A percentile compares a stretch with the other conserved stretches of the same genome.
phyloP scores from a whole-genome alignment of 345 rosid genomes.

The Trapa incisa region DNA sequence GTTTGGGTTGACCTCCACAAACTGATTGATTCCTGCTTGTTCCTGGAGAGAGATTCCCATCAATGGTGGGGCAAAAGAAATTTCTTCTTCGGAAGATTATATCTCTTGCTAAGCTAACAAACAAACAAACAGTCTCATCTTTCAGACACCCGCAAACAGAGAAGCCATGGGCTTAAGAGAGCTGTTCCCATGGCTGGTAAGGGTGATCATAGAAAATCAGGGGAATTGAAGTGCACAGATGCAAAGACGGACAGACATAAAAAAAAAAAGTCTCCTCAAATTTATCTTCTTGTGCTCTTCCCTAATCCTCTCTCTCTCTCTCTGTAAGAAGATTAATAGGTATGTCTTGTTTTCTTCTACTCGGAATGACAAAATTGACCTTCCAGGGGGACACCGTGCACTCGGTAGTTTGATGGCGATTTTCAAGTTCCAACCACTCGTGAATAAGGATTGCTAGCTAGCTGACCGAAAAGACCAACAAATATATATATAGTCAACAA shows the following conservation, averaged over 20 bases:
- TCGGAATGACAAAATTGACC: too few relatives aligned
- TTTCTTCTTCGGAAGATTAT: constrained; percentile 21
- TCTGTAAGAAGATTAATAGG: constrained; percentile 8
- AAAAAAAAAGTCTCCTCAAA: not conserved
- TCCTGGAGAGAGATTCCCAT: constrained; percentile 20
- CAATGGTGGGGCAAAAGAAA: constrained; percentile 20
- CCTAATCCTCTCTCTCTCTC: constrained; percentile 9
- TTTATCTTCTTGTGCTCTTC: not conserved
- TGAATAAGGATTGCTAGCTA: too few relatives aligned
- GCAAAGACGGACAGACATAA: constrained; percentile 17
- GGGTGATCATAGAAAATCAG: not conserved
- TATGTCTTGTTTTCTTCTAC: too few relatives aligned
- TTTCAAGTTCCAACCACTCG: too few relatives aligned
- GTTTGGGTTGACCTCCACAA: not conserved
- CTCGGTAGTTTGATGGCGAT: too few relatives aligned
- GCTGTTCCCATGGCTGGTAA: not conserved
- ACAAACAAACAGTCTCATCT: not conserved
- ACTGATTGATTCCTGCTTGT: not conserved
- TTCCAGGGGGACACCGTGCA: too few relatives aligned
- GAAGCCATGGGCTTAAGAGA: constrained; percentile 15
- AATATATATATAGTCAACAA: too few relatives aligned
- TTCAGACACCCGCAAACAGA: not conserved
- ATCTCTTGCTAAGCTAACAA: constrained; percentile 14
- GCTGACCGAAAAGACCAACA: too few relatives aligned
- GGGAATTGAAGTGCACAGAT: constrained; percentile 24